Evolutionary conservation across 495 filamentous ascomycete species (phyloP), one percentile per base, ranked within the genome.

Genomic region (Penicillium bovifimosum): DNA sequence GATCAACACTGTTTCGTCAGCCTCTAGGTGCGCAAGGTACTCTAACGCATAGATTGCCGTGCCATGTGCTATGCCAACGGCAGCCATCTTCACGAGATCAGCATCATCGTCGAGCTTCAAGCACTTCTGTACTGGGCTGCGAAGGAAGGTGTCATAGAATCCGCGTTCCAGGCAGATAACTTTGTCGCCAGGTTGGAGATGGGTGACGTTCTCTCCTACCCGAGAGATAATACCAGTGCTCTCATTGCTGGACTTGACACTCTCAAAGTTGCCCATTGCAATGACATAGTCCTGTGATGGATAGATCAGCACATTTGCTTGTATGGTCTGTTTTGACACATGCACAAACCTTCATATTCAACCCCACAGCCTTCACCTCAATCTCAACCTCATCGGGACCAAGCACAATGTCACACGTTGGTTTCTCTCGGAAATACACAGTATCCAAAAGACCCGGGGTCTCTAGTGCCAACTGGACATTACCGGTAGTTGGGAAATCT

Each of bases 281-380:
- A 41, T 41, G 39, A 41, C 39, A 20, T 41, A 41, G 18, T 41
- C 39, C 39, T 41, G 24, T 28, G 3, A 42, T 42, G 20, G 5
- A 24, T 2, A 4, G 20, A 24, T 24, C 4, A 24, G 20, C 20
- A 24, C 4, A 2, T 24, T 24, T 4, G 20, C 4, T n/a, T n/a
- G n/a, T 4, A 24, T 24, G 2, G 20, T 24, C 4, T 4, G 20
- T 24, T 24, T 4, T 2, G 20, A 24, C 20, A 24, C n/a, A 9
- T 9, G 5, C 27, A 27, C 24, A 9, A n/a, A 42, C 40, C 24
- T 42, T 42, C 24, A 42, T 28, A 26, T 56, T 56, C 47, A 56
- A 31, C 5, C 53, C 53, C n/a, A 52, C 47, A 10, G 53, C 53
- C 18, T 56, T 52, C 6, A 52, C 38, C 24, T 56, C 47, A 32